Percentiles rank a stretch among this genome's conserved stretches.
phyloP scores from a whole-genome alignment of 495 filamentous ascomycete genomes.

The Xylaria venustula region DNA sequence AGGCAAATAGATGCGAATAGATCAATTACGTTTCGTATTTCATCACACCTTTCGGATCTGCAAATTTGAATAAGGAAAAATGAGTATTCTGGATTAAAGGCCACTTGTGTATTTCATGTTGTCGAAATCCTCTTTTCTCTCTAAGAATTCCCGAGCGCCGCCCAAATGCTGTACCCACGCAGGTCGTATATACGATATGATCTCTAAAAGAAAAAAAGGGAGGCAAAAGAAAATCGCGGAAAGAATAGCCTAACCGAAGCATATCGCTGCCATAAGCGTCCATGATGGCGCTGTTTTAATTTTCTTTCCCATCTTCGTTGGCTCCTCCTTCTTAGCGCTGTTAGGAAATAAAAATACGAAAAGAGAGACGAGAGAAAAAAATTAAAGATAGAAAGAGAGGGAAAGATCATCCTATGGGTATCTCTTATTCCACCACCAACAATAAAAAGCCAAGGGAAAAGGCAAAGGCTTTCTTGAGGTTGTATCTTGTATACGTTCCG shows the following conservation, averaged over 20 bases:
- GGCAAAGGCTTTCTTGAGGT: background rate
- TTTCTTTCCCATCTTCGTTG: too few species aligned
- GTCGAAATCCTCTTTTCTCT: too few species aligned
- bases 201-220: conserved; percentile 12
- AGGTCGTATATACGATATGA: conserved; percentile 2
- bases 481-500: background rate
- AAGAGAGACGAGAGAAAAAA: too few species aligned
- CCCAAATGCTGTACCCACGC: conserved; percentile 9
- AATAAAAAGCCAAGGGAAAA: background rate
- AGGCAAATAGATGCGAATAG: background rate
- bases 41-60: background rate
- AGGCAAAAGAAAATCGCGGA: background rate
- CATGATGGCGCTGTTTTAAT: too few species aligned
- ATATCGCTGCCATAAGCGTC: background rate
- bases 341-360: too few species aligned
- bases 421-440: conserved; percentile 6
- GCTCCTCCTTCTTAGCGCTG: too few species aligned
- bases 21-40: too few species aligned
- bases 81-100: too few species aligned
- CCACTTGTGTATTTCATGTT: too few species aligned
- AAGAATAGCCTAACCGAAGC: background rate
- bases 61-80: background rate
- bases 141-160: conserved; percentile 14
- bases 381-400: background rate
- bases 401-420: conserved; percentile 2